Percentiles rank a stretch among this genome's conserved stretches.
These are phyloP conservation scores for Lasiodiplodia gonubiensis DNA, from an alignment of 2,329 filamentous ascomycete species.

Conservation along the genomic window DNA sequence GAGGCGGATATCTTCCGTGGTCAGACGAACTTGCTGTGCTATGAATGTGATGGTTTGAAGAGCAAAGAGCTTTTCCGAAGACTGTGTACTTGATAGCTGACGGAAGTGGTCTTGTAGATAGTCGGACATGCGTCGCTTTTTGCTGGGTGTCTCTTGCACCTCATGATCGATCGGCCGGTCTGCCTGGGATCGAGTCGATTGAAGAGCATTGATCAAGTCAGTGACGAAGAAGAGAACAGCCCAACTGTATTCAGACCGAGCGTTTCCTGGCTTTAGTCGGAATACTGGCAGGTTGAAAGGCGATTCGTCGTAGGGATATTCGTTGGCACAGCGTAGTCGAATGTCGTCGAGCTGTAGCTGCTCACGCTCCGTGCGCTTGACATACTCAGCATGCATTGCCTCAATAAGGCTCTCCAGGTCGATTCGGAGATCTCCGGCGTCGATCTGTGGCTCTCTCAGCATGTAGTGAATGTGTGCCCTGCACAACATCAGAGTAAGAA, in stretches of 20 bases:
- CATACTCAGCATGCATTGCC: constrained; percentile 78
- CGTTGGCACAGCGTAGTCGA: constrained; percentile 43
- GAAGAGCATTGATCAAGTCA: constrained; percentile 44
- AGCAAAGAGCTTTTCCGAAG: constrained; percentile 53
- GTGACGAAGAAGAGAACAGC: constrained; percentile 48
- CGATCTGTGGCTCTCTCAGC: constrained; percentile 40
- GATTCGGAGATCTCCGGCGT: constrained; percentile 42
- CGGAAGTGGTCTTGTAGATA: constrained; percentile 49
- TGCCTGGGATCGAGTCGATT: constrained; percentile 32
- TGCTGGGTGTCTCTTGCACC: constrained; percentile 37
- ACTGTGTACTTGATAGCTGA: constrained; percentile 42
- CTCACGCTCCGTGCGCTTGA: constrained; percentile 70
- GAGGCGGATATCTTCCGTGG: constrained; percentile 59
- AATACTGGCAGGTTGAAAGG: constrained; percentile 35
- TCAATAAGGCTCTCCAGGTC: constrained; percentile 71
- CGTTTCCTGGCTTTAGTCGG: constrained; percentile 43
- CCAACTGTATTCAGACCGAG: constrained; percentile 43
- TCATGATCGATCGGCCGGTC: constrained; percentile 31
- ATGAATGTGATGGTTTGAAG: constrained; percentile 62
- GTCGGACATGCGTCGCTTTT: constrained; percentile 47
- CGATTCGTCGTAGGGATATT: constrained; percentile 34
- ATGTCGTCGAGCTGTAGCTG: constrained; percentile 81
- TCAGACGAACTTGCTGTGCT: constrained; percentile 45
- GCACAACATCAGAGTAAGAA: constrained; percentile 72
- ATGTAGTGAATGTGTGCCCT: constrained; percentile 48